A percentile compares a stretch with the other conserved stretches of the same genome.
These are phyloP conservation scores for Clathrus columnatus DNA, from an alignment of 768 basidiomycete species.

Conservation along the genomic window DNA sequence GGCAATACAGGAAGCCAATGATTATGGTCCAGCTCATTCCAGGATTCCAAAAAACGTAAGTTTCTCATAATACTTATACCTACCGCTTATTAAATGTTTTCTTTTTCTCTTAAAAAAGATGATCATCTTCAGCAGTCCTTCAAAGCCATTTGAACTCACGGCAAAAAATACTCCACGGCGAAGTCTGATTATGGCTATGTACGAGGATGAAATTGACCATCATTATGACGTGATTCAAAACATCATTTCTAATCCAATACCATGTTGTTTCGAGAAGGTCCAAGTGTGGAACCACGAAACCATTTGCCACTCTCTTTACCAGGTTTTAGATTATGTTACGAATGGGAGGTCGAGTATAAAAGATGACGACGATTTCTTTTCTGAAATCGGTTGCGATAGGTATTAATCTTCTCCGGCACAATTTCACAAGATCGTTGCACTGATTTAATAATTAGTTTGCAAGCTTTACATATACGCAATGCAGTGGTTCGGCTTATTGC, in stretches of 20 bases:
- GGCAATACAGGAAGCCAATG: not conserved
- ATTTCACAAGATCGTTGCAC: too few relatives aligned
- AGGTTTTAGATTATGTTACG: not conserved
- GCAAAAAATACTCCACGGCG: constrained; percentile 1
- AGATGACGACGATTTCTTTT: too few relatives aligned
- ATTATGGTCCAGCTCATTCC: constrained; percentile 2
- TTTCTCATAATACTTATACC: not conserved
- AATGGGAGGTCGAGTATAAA: too few relatives aligned
- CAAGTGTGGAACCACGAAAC: too few relatives aligned
- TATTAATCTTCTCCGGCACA: too few relatives aligned
- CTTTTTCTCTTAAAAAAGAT: too few relatives aligned
- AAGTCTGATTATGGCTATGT: not conserved
- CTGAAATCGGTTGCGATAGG: too few relatives aligned
- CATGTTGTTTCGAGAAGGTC: constrained; percentile 5
- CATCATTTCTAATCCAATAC: constrained; percentile 7
- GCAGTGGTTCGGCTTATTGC: constrained; percentile 2
- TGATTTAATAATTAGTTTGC: too few relatives aligned
- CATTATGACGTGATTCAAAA: constrained; percentile 1
- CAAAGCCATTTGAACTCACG: constrained; percentile 1
- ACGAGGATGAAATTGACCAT: constrained; percentile 7
- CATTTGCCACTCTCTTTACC: too few relatives aligned
- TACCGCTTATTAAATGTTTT: not conserved
- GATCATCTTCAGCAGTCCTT: constrained; percentile 3
- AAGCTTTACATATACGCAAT: constrained; percentile 10
- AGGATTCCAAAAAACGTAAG: constrained; percentile 2